Base-by-base conservation (phyloP, 805 yeast genomes). In the Peterozyma xylosa region DNA sequence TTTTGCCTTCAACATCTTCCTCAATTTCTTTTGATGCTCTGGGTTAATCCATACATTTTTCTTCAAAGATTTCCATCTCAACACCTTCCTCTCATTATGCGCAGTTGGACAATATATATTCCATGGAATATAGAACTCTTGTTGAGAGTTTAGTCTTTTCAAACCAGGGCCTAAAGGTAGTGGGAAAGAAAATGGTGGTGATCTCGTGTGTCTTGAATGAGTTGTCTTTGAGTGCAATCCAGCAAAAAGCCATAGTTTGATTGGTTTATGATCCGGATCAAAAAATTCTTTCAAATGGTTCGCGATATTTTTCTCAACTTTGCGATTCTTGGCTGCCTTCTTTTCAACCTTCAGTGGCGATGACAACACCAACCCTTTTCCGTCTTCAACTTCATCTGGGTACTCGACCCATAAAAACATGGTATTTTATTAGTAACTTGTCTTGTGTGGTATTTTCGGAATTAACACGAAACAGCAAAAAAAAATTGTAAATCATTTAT, bases 21-120 rank as follows among this genome's bases (percentile, higher is more conserved):
- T 9, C 17, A 41, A 9, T 33, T 41, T 43, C 17, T 33, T 6
- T 30, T 33, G 42, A 34, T 41, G 45, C 11, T 13, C 17, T 5
- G 39, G 38, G 37, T 30, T n/a, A 3, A 33, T 27, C 52, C 52
- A 48, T 33, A 49, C 48, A 40, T 54, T 56, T 35, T 42, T 49
- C 42, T 33, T 50, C 39, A 57, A 38, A 3, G 51, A 45, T 42
- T 56, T 53, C 71, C 70, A 67, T 17, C 46, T 50, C 3, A 54
- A 41, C 1, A 57, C 52, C 27, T 53, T 48, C 7, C 52, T 42
- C 11, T 53, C 57, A 2, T 53, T 53, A 30, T 43, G 37, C 2
- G 46, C 38, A 7, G 54, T 47, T 3, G 71, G 70, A 45, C 64
- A 57, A 44, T 55, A 66, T 2, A 66, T 50, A 36, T 56, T 52